These are phyloP conservation scores for Dichotomopilus funicola DNA, from an alignment of 2,329 filamentous ascomycete genomes.

Conservation along the genomic window DNA sequence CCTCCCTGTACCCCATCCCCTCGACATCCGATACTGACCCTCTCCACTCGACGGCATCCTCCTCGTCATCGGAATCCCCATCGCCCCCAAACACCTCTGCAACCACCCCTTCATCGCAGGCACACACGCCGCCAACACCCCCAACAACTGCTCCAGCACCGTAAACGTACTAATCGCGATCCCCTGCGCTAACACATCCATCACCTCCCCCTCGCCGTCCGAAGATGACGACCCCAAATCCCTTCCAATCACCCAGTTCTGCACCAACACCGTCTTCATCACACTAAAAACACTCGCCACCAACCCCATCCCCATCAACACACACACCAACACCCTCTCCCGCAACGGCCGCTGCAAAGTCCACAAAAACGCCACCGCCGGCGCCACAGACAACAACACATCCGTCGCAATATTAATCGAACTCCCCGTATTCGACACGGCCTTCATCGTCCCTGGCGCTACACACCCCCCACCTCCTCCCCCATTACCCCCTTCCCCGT, in stretches of 20 bases:
- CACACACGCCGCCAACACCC: slow-evolving; percentile 21
- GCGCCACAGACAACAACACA: slow-evolving; percentile 20
- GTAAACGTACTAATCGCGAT: slow-evolving; percentile 21
- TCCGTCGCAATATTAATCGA: slow-evolving; percentile 21
- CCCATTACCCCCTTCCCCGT: no score
- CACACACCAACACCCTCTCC: slow-evolving; percentile 21
- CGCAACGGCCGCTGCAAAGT: slow-evolving; percentile 21
- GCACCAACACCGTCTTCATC: slow-evolving; percentile 21
- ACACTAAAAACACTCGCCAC: slow-evolving; percentile 18
- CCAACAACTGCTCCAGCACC: slow-evolving; percentile 19
- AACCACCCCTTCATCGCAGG: slow-evolving; percentile 21
- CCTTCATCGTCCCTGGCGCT: slow-evolving; percentile 10
- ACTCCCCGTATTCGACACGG: slow-evolving; percentile 16
- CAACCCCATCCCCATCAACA: slow-evolving; percentile 24
- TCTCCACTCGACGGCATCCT: no score
- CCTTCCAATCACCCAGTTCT: slow-evolving; percentile 5
- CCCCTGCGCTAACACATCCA: slow-evolving; percentile 16
- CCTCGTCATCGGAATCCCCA: slow-evolving; percentile 17
- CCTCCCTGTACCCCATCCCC: no score
- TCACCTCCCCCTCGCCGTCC: slow-evolving; percentile 4
- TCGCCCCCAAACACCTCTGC: slow-evolving; percentile 14
- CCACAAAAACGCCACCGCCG: slow-evolving; percentile 17
- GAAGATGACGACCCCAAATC: no score
- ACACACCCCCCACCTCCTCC: slow-evolving; percentile 9
- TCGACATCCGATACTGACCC: no score